Base-by-base conservation (phyloP, 2,329 filamentous ascomycete species). In the Exophiala lecanii-corni region DNA sequence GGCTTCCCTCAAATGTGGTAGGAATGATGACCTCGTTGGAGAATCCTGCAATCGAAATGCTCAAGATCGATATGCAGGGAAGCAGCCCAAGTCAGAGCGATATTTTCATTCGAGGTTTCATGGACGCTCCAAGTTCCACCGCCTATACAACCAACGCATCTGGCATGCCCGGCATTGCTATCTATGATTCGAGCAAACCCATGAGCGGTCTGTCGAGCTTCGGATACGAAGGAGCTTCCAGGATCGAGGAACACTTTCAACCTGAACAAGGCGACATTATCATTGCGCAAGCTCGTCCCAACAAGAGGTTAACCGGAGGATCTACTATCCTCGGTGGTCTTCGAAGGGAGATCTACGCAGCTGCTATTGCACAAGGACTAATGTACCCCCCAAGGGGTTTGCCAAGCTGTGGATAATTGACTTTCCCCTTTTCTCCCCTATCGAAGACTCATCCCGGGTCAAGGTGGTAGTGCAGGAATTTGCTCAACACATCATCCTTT, bases 401-500 rank as follows among this genome's bases (percentile, higher is more conserved):
- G 72, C 72, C 46, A 91, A 89, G 63, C 74, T 84, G 43, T 98
- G 92, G 92, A 77, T 98, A 9, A 84, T 77, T 1, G 81, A 91
- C 47, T 98, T 98, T 60, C 92, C 92, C 9, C 79, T 98, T 57
- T 98, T 98, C 68, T 89, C 88, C 1, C 86, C 83, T 0, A 68
- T 68, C 7, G 76, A 75, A 39, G 79, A 75, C 39, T 71, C 75
- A 9, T 70, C 85, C 85, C 86, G 0, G 88, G 88, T 2, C 89
- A 97, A 66, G 88, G 86, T 40, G 89, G 89, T 13, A 64, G 72
- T 1, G 80, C 89, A 1, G 89, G 89, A 3, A 81, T 97, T 57
- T 80, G 83, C 7, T 82, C 91, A 1, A 95, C 89, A 0, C 92
- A 98, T 59, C 92, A 98, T 62, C 92, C 92, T 0, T 98, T 98